A percentile compares a stretch with the other conserved stretches of the same genome.
Evolutionary conservation across 192 early-diverging fungal species (phyloP).

Genomic region (Helicostylum pulchrum): DNA sequence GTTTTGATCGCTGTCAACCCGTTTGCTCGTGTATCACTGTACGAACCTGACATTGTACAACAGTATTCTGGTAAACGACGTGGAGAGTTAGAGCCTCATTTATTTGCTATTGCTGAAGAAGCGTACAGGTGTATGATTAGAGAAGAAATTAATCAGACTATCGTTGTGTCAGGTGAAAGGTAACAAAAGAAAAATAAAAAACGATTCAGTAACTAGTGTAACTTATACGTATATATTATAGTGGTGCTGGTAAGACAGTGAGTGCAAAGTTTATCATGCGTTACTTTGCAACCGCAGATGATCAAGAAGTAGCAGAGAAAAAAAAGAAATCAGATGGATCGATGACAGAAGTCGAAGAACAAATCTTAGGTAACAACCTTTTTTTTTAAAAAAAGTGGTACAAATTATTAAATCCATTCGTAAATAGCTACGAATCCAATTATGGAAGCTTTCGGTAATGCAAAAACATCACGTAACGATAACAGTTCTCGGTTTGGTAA

Average conservation of each 20-base stretch:
- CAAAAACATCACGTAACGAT: conserved; percentile 98
- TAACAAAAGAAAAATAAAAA: conserved; percentile 16
- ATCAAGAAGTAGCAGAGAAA: conserved; percentile 49
- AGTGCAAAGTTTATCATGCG: conserved; percentile 98
- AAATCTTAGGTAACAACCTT: conserved; percentile 62
- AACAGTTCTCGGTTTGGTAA: conserved; percentile 98
- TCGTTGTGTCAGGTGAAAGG: conserved; percentile 96
- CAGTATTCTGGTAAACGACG: conserved; percentile 90
- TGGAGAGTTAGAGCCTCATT: conserved; percentile 94
- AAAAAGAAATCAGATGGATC: conserved; percentile 46
- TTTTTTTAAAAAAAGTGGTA: background rate
- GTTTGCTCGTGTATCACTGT: conserved; percentile 81
- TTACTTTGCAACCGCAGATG: conserved; percentile 86
- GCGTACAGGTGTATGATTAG: conserved; percentile 94
- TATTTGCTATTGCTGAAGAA: conserved; percentile 98
- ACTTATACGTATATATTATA: conserved; percentile 15
- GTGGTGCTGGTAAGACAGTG: conserved; percentile 96
- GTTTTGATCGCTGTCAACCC: conserved; percentile 98
- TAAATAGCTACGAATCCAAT: conserved; percentile 91
- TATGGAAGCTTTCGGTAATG: conserved; percentile 99
- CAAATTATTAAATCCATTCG: background rate
- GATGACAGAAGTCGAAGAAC: conserved; percentile 74
- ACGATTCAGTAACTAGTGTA: background rate
- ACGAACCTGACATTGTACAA: conserved; percentile 88
- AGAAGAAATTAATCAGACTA: conserved; percentile 92